phyloP scores from a whole-genome alignment of 2,329 filamentous ascomycete species.

The Curvularia verruculosa region DNA sequence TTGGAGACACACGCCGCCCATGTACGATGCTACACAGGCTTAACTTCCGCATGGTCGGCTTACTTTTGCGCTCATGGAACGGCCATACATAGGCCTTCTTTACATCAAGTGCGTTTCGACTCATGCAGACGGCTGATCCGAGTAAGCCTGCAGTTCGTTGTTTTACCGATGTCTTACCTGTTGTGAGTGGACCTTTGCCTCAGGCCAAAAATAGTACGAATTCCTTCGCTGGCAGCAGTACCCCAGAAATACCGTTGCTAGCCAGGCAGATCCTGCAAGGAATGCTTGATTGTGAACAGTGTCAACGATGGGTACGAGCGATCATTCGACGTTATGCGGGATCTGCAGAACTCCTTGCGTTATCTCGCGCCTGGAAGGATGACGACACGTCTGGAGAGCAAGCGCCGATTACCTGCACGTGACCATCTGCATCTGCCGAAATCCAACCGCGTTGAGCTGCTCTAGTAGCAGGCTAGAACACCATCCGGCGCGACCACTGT shows the following conservation, averaged over 20 bases:
- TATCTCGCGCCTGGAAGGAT: constrained; percentile 31
- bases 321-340: constrained; percentile 36
- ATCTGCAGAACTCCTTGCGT: constrained; percentile 39
- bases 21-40: constrained; percentile 17
- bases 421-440: constrained; percentile 1
- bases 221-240: constrained; percentile 28
- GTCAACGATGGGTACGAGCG: constrained; percentile 27
- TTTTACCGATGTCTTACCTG: constrained; percentile 21
- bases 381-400: constrained; percentile 24
- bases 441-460: constrained; percentile 7
- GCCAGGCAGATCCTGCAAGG: constrained; percentile 31
- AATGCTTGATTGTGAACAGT: constrained; percentile 15
- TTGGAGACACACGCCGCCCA: constrained; percentile 6
- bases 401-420: not conserved
- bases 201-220: constrained; percentile 42
- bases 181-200: constrained; percentile 21
- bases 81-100: constrained; percentile 11
- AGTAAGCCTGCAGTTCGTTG: constrained; percentile 14
- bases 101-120: constrained; percentile 28
- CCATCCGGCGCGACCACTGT: not conserved
- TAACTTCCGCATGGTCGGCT: constrained; percentile 18
- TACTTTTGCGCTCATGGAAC: constrained; percentile 18
- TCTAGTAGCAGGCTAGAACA: not conserved
- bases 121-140: constrained; percentile 23
- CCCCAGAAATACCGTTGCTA: constrained; percentile 36